A percentile compares a stretch with the other conserved stretches of the same genome.
Conservation (phyloP, 129 eudicot genomes). For the Mikania micrantha region DNA sequence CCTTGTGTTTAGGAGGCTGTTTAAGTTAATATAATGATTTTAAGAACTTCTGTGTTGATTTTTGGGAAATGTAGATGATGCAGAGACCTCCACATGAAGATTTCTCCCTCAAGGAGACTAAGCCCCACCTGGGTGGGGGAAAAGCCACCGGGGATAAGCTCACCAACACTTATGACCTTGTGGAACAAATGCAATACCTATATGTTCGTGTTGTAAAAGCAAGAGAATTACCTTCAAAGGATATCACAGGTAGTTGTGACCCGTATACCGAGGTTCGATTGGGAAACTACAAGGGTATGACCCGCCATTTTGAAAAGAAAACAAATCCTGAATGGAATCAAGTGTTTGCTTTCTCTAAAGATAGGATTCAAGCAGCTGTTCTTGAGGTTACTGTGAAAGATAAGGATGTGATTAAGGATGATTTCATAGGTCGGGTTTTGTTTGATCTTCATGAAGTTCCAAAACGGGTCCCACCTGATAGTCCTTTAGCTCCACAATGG, state of each 20-base stretch:
- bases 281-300: constrained; percentile 4
- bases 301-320: constrained; percentile 15
- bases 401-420: constrained; percentile 12
- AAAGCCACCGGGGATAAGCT: constrained; percentile 13
- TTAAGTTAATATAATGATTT: background rate
- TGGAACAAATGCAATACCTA: constrained; percentile 11
- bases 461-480: constrained; percentile 11
- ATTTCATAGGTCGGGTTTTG: constrained; percentile 4
- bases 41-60: background rate
- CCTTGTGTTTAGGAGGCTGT: background rate
- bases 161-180: constrained; percentile 15
- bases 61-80: constrained; percentile 10
- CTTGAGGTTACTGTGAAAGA: constrained; percentile 18
- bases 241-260: constrained; percentile 15
- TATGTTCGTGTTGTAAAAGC: constrained; percentile 17
- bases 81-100: constrained; percentile 5
- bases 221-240: constrained; percentile 6
- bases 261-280: constrained; percentile 14
- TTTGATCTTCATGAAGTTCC: constrained; percentile 14
- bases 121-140: constrained; percentile 12
- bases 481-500: constrained; percentile 14
- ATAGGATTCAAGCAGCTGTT: constrained; percentile 2
- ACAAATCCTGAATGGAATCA: constrained; percentile 13
- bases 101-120: constrained; percentile 18
- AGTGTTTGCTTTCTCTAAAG: constrained; percentile 16